Conservation (phyloP, 2,329 filamentous ascomycete genomes). For the Colletotrichum siamense region DNA sequence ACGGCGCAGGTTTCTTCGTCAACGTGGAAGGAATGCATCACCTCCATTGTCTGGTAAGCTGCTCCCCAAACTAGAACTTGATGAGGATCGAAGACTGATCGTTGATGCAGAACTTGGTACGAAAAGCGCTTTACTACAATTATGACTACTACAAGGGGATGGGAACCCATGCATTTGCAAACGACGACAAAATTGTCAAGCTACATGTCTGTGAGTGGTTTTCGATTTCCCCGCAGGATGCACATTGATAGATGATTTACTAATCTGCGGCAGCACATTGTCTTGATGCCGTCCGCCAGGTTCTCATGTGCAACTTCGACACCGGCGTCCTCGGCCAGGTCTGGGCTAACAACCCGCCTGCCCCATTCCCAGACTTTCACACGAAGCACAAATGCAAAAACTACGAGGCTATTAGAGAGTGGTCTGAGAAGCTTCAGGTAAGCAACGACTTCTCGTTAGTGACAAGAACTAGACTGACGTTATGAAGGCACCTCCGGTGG, state of each 20-base stretch:
- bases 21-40: slow-evolving; percentile 63
- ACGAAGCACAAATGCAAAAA: slow-evolving; percentile 65
- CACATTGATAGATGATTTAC: neutral
- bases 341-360: slow-evolving; percentile 55
- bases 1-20: slow-evolving; percentile 65
- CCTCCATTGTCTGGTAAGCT: slow-evolving; percentile 59
- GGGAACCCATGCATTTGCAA: slow-evolving; percentile 58
- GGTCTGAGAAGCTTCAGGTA: slow-evolving; percentile 60
- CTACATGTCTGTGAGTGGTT: slow-evolving; percentile 59
- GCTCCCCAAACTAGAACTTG: neutral
- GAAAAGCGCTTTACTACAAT: slow-evolving; percentile 64
- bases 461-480: neutral
- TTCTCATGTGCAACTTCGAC: slow-evolving; percentile 68
- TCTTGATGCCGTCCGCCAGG: slow-evolving; percentile 65
- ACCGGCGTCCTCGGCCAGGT: slow-evolving; percentile 66
- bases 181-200: slow-evolving; percentile 58
- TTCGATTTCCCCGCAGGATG: neutral
- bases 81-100: neutral
- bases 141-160: slow-evolving; percentile 59
- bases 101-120: slow-evolving; percentile 56
- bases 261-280: slow-evolving; percentile 53
- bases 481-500: neutral
- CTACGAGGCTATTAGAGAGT: slow-evolving; percentile 56
- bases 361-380: slow-evolving; percentile 67
- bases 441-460: neutral